Evolutionary conservation across 371 early-diverging fungal species (phyloP).

Genomic region (Mortierella sp.): DNA sequence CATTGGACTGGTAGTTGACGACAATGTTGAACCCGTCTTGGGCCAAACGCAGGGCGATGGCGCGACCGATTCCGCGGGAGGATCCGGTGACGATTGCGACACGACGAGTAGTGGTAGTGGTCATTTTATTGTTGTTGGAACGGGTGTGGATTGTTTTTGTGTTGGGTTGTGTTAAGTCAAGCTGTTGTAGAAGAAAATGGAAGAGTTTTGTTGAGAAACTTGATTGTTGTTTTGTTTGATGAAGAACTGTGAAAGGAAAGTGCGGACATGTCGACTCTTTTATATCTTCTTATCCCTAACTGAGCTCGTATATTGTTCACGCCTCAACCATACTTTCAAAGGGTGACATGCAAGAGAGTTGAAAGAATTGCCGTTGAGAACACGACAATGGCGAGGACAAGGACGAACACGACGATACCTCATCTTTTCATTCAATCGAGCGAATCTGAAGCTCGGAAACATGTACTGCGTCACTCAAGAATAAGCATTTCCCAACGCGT

Average conservation of each 20-base stretch:
- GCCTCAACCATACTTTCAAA: too few species aligned
- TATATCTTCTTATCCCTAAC: not conserved
- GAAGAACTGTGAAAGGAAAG: not conserved
- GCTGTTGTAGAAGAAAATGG: not conserved
- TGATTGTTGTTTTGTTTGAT: not conserved
- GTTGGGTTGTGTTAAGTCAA: not conserved
- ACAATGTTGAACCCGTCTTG: conserved; percentile 29
- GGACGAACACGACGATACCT: not conserved
- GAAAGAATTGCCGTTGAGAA: not conserved
- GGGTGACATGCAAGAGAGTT: not conserved
- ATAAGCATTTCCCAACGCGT: not conserved
- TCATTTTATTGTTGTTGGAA: not conserved
- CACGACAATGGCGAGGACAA: not conserved
- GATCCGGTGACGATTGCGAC: conserved; percentile 40
- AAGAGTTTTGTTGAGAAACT: too few species aligned
- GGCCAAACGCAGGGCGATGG: conserved; percentile 28
- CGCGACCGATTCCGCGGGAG: conserved; percentile 34
- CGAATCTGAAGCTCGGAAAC: not conserved
- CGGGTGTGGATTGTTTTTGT: not conserved
- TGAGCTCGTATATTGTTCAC: not conserved
- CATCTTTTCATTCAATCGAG: not conserved
- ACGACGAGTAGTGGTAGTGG: conserved; percentile 13
- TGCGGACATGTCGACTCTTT: not conserved
- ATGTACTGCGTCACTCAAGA: not conserved
- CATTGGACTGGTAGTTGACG: conserved; percentile 33